Evolutionary conservation across 768 basidiomycete genomes (phyloP).

Genomic region (Daedaleopsis sinensis): DNA sequence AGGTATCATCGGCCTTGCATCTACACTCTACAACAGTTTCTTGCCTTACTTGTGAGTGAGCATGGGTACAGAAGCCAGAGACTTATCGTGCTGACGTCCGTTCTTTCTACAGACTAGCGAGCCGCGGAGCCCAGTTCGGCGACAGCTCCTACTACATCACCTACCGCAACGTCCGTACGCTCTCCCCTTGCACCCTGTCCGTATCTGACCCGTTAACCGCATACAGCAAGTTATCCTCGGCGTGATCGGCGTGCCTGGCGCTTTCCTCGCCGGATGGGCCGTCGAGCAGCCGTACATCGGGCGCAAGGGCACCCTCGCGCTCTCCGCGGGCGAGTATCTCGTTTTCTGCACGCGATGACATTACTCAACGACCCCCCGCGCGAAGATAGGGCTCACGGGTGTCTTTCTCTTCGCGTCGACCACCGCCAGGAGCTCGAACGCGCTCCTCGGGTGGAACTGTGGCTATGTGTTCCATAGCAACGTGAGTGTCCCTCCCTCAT

Average conservation of each 20-base stretch:
- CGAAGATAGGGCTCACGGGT: constrained; percentile 67
- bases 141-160: constrained; percentile 38
- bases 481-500: constrained; percentile 20
- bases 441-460: constrained; percentile 81
- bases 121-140: constrained; percentile 38
- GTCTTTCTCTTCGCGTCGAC: constrained; percentile 75
- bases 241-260: constrained; percentile 69
- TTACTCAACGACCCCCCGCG: constrained; percentile 49
- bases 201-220: not conserved
- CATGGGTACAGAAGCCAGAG: too few species aligned
- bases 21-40: constrained; percentile 42
- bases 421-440: constrained; percentile 68
- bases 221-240: constrained; percentile 70
- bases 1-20: constrained; percentile 40
- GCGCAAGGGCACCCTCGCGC: constrained; percentile 64
- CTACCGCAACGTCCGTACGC: constrained; percentile 38
- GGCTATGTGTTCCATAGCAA: constrained; percentile 39
- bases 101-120: constrained; percentile 29
- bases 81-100: too few species aligned
- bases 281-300: constrained; percentile 69
- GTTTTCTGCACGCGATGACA: constrained; percentile 24
- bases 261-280: constrained; percentile 70
- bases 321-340: constrained; percentile 58
- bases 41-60: constrained; percentile 36
- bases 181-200: not conserved